These are phyloP conservation scores for Xylaria sp. DNA, from an alignment of 2,329 filamentous ascomycete species.

Conservation along the genomic window DNA sequence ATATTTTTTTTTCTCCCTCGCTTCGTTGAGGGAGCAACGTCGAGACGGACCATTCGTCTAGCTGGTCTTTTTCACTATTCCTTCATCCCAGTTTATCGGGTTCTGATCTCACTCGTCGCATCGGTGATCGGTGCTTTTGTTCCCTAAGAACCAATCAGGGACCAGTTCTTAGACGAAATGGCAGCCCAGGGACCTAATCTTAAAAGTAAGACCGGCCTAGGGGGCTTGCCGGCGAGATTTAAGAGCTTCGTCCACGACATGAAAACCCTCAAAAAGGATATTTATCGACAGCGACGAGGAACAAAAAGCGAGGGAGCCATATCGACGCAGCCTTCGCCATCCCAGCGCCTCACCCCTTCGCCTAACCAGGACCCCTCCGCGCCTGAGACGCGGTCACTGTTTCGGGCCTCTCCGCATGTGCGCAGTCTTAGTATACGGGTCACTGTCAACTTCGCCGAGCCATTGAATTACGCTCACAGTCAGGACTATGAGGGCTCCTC, in stretches of 20 bases:
- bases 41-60: background rate
- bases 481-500: constrained; percentile 61
- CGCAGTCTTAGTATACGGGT: constrained; percentile 56
- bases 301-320: constrained; percentile 35
- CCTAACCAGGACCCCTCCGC: constrained; percentile 4
- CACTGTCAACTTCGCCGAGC: constrained; percentile 59
- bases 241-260: constrained; percentile 47
- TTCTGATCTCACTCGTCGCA: constrained; percentile 11
- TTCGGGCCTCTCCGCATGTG: constrained; percentile 37
- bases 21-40: background rate
- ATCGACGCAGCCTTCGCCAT: constrained; percentile 24
- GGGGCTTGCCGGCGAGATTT: constrained; percentile 42
- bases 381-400: constrained; percentile 35
- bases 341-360: constrained; percentile 24
- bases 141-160: constrained; percentile 23
- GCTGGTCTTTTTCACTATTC: background rate
- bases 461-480: constrained; percentile 56
- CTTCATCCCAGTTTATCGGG: background rate
- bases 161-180: constrained; percentile 27
- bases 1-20: background rate
- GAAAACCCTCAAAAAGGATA: constrained; percentile 40
- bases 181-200: constrained; percentile 35
- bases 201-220: constrained; percentile 38
- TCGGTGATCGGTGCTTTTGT: constrained; percentile 10
- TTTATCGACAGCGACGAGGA: constrained; percentile 38